phyloP scores from a whole-genome alignment of 1,284 basidiomycete species.

The Termitomyces sp. region DNA sequence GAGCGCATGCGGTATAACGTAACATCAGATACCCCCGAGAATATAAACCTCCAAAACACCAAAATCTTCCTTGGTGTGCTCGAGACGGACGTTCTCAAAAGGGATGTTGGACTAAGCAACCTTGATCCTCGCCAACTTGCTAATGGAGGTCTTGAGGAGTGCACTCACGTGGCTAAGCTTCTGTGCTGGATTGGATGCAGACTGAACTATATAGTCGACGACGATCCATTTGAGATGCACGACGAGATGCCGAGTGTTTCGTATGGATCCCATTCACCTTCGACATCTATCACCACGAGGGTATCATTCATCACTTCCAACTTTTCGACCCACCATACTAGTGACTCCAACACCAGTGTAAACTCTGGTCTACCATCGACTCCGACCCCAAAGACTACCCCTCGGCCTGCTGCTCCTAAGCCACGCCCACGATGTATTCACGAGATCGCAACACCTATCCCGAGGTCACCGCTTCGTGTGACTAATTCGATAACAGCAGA shows the following conservation, averaged over 20 bases:
- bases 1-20: constrained; percentile 27
- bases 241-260: constrained; percentile 7
- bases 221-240: constrained; percentile 22
- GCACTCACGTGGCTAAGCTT: constrained; percentile 56
- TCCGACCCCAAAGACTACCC: constrained; percentile 6
- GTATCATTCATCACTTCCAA: constrained; percentile 11
- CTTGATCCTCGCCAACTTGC: constrained; percentile 62
- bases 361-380: constrained; percentile 5
- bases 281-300: constrained; percentile 14
- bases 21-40: constrained; percentile 35
- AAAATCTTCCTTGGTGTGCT: constrained; percentile 76
- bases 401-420: not conserved
- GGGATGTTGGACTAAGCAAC: constrained; percentile 55
- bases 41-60: constrained; percentile 49
- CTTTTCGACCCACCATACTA: constrained; percentile 11
- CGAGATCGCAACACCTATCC: constrained; percentile 14
- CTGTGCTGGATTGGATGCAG: constrained; percentile 60
- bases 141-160: constrained; percentile 56
- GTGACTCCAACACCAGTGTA: constrained; percentile 16
- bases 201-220: constrained; percentile 31
- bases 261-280: constrained; percentile 10
- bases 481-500: not conserved
- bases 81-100: constrained; percentile 59
- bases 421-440: constrained; percentile 17
- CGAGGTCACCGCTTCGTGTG: constrained; percentile 11